Evolutionary conservation across 306 rosid species (phyloP).

Genomic region (Prunus campanulata): DNA sequence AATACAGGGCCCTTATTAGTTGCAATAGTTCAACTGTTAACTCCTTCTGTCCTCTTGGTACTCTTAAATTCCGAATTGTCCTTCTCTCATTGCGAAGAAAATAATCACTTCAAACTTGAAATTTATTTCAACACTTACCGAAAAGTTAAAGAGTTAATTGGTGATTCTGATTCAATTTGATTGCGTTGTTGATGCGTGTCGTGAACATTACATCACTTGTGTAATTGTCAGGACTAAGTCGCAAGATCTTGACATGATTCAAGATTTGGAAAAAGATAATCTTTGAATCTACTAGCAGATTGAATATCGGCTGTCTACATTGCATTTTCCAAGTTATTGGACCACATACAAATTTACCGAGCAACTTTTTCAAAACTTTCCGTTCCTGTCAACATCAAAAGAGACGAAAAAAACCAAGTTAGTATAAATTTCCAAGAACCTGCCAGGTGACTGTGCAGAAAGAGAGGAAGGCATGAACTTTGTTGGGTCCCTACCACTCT

Average conservation of each 20-base stretch:
- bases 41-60: no score
- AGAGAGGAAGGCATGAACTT: background rate
- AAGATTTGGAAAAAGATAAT: background rate
- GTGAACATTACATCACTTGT: background rate
- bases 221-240: background rate
- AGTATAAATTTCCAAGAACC: slow-evolving; percentile 28
- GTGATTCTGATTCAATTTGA: no score
- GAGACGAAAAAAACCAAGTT: background rate
- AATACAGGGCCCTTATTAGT: no score
- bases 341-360: background rate
- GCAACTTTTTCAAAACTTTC: background rate
- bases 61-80: no score
- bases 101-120: no score
- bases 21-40: no score
- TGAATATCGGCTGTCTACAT: background rate
- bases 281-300: background rate
- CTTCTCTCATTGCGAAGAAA: no score
- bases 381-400: background rate
- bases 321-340: background rate
- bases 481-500: background rate
- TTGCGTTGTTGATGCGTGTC: no score
- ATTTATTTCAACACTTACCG: no score
- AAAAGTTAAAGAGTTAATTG: no score
- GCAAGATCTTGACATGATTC: background rate
- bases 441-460: slow-evolving; percentile 25